These are phyloP conservation scores for Solanum clarkiae DNA, from an alignment of 257 asterid species.

Conservation along the genomic window DNA sequence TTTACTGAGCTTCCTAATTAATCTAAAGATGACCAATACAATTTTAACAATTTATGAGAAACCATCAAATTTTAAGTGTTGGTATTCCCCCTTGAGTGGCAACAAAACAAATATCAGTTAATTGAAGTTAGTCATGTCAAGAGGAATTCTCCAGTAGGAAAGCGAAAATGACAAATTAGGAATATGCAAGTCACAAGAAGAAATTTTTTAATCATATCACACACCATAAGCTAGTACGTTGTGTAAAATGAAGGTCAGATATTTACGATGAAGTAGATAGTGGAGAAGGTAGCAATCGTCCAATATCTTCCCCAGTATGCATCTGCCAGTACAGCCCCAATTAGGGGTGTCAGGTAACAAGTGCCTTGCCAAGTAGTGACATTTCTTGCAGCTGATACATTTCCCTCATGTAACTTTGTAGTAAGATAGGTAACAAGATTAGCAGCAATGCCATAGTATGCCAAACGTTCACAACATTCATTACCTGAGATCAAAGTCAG, in stretches of 20 bases:
- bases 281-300: constrained; percentile 96
- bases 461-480: constrained; percentile 94
- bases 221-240: background rate
- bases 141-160: background rate
- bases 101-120: background rate
- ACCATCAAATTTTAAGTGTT: background rate
- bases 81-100: background rate
- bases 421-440: constrained; percentile 91
- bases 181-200: background rate
- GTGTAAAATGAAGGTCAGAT: background rate
- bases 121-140: background rate
- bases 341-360: constrained; percentile 83
- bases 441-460: constrained; percentile 90
- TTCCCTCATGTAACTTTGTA: constrained; percentile 72
- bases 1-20: background rate
- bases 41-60: background rate
- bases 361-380: constrained; percentile 99
- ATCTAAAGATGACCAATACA: background rate
- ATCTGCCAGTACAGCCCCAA: constrained; percentile 94
- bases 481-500: constrained; percentile 52
- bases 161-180: background rate
- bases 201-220: background rate
- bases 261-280: constrained; percentile 69
- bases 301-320: constrained; percentile 99
- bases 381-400: constrained; percentile 90